Evolutionary conservation across 495 filamentous ascomycete species (phyloP), one percentile per base, ranked within the genome.

Genomic region (Amphirosellinia nigrospora): DNA sequence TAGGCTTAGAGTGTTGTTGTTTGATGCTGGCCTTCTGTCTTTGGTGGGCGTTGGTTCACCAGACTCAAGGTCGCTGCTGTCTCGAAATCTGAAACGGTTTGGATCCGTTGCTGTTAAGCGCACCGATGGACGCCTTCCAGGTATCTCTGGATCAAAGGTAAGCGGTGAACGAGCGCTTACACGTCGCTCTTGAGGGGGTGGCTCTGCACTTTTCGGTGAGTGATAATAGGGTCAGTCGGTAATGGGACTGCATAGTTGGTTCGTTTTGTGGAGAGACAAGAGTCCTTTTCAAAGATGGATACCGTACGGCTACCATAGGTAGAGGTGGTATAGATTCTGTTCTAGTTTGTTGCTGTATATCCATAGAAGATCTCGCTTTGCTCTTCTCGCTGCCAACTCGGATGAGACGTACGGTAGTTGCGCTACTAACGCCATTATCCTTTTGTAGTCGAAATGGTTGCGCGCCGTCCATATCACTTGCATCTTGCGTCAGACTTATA

Each of bases 391-490:
- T 75, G 43, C 68, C 62, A 23, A 77, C 73, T 59, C 73, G 72
- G 48, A 77, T 77, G 30, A 77, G 59, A n/a, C 73, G 71, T n/a
- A 77, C 75, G 34, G 71, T 73, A 32, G 73, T 77, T 28, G 75
- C 75, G 36, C 73, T 75, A 36, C 55, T 71, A 15, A 77, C 11
- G 21, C 63, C 74, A 30, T 58, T 68, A 28, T 72, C 71, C 38
- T 77, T 77, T 53, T 77, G 69, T 48, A 77, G 36, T 36, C 75
- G 69, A 36, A 77, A 48, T 6, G 75, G 70, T 13, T 70, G 68
- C 16, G 58, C 64, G 11, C 65, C 63, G 46, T 77, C 67, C 2
- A 72, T 69, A 16, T 77, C 69, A 21, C n/a, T 52, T 68, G 39
- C 21, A 38, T n/a, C 23, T 58, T 16, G 50, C 19, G 4, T 32